A percentile compares a stretch with the other conserved stretches of the same genome.
phyloP scores from a whole-genome alignment of 345 rosid species.

The Citrus unshiu region DNA sequence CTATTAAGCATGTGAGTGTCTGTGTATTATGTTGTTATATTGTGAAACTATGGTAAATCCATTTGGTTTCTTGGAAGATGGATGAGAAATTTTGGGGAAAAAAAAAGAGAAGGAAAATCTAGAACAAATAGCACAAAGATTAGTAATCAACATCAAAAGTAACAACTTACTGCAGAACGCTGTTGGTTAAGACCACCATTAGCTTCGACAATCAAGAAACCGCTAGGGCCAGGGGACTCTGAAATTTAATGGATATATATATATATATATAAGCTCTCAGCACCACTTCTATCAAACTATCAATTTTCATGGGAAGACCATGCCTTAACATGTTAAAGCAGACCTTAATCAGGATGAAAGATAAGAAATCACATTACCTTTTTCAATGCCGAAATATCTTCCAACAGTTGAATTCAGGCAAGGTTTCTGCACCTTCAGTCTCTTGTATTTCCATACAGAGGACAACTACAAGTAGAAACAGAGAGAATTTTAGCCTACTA shows the following conservation, averaged over 20 bases:
- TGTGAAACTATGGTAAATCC: neutral
- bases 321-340: neutral
- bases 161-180: constrained; percentile 74
- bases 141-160: neutral
- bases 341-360: neutral
- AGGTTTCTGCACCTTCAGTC: constrained; percentile 67
- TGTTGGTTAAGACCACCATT: constrained; percentile 99
- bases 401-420: constrained; percentile 52
- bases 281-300: neutral
- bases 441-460: constrained; percentile 75
- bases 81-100: too few species aligned
- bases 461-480: constrained; percentile 48
- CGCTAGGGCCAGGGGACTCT: constrained; percentile 46
- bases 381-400: constrained; percentile 28
- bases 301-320: neutral
- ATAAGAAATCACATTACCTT: constrained; percentile 35
- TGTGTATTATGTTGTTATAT: neutral
- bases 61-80: too few species aligned
- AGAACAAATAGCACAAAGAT: neutral
- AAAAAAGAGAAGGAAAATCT: neutral
- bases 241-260: constrained; percentile 20
- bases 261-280: neutral
- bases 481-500: neutral
- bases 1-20: neutral
- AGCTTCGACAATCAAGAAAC: constrained; percentile 81